Evolutionary conservation across 768 basidiomycete genomes (phyloP), one percentile per base, ranked within the genome.

Genomic region (Sarcomyxa edulis): DNA sequence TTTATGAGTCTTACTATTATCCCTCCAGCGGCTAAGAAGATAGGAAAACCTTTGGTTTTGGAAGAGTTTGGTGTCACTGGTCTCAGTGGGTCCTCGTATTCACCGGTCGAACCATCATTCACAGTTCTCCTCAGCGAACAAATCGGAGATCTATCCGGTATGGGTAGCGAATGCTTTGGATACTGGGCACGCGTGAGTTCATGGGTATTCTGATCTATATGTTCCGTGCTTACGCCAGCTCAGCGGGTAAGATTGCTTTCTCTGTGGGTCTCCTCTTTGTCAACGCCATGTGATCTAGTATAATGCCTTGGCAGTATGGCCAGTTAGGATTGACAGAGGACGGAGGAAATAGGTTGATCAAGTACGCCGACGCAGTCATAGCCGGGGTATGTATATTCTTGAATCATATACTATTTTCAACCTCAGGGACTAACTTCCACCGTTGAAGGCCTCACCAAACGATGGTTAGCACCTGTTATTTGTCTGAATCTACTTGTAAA

Each of bases 261-360:
- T 33, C 25, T n/a, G 61, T 62, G 47, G 38, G 61, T 39, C 7
- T 19, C 32, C 11, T 16, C 9, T 25, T 29, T 23, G 15, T 22
- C 12, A 14, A 26, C n/a, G 21, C 25, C 20, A 35, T 20, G 21
- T 14, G 6, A 34, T 21, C 22, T 33, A 71, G 76, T 1, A 74
- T 79, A 28, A 66, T 78, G 62, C 75, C 74, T 1, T 79, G 76
- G 75, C 75, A 79, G 54, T 76, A 72, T 39, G 75, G 76, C 5
- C 55, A 60, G 33, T 50, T 71, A 3, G 68, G 65, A 20, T 52
- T 76, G 38, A 73, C 59, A 21, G 75, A 79, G 47, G 55, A 58
- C 45, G 69, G 70, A 3, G 76, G 74, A 2, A 71, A 77, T 46
- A 66, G 69, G 22, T 48, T 72, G 29, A 67, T 77, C 43, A 75